Percentiles rank a stretch among this genome's conserved stretches.
Evolutionary conservation across 345 rosid species (phyloP).

Genomic region (Citrus sinensis): DNA sequence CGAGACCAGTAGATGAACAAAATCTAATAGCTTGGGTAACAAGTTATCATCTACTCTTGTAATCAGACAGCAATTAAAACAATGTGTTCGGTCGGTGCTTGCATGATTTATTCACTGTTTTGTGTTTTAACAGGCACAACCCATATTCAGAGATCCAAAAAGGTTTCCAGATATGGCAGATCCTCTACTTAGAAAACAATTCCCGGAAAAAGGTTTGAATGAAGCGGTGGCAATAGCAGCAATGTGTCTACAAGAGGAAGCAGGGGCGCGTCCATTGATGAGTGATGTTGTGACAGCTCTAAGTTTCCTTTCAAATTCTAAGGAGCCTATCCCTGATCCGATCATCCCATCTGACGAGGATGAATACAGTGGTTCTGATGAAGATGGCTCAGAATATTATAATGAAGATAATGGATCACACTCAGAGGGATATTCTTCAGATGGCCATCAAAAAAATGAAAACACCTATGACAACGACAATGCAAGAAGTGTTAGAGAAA

Average conservation of each 20-base stretch:
- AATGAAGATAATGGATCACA: background rate
- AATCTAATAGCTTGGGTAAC: slow-evolving; percentile 82
- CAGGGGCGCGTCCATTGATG: slow-evolving; percentile 72
- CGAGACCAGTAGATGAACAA: slow-evolving; percentile 58
- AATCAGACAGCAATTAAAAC: background rate
- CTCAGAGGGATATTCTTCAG: background rate
- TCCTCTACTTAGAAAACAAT: slow-evolving; percentile 46
- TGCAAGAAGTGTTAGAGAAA: background rate
- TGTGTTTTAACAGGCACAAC: slow-evolving; percentile 51
- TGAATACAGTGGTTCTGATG: background rate
- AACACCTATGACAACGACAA: background rate
- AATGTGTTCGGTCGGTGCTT: background rate
- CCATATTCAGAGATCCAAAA: slow-evolving; percentile 66
- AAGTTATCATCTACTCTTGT: background rate
- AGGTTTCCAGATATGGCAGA: slow-evolving; percentile 72
- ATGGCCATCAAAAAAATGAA: background rate
- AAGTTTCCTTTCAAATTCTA: slow-evolving; percentile 53
- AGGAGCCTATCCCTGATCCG: slow-evolving; percentile 25
- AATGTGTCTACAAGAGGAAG: slow-evolving; percentile 83
- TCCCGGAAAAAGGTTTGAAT: slow-evolving; percentile 68
- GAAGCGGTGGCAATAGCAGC: slow-evolving; percentile 87
- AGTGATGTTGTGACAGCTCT: slow-evolving; percentile 71
- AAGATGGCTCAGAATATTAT: background rate
- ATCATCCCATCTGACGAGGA: background rate
- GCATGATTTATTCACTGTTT: background rate